These are phyloP conservation scores for Sugiyamaella qingdaonensis DNA, from an alignment of 805 yeast genomes.

Conservation along the genomic window DNA sequence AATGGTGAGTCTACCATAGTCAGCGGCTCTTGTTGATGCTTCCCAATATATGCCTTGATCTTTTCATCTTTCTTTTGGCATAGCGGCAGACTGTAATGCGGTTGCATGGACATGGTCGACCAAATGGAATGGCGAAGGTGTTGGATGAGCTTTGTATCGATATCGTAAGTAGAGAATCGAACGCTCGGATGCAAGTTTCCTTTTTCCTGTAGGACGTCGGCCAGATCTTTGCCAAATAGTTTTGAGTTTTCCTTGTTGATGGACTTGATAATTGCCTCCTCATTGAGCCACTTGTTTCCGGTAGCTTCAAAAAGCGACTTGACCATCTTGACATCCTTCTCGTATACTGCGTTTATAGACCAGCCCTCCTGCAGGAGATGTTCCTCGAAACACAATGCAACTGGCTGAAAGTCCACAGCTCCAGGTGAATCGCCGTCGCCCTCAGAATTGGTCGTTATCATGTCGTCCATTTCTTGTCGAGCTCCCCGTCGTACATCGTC, in stretches of 20 bases:
- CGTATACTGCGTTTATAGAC: slow-evolving; percentile 44
- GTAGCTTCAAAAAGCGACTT: slow-evolving; percentile 43
- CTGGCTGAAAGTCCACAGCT: neutral
- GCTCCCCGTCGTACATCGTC: neutral
- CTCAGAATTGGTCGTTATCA: slow-evolving; percentile 5
- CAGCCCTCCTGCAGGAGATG: slow-evolving; percentile 48
- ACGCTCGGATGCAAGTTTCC: slow-evolving; percentile 14
- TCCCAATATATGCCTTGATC: slow-evolving; percentile 9
- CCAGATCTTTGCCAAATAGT: neutral
- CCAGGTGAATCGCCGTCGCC: neutral
- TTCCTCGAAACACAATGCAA: slow-evolving; percentile 4
- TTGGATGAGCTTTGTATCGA: slow-evolving; percentile 16
- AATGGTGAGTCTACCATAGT: slow-evolving; percentile 24
- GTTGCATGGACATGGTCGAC: slow-evolving; percentile 14
- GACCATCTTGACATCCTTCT: slow-evolving; percentile 46
- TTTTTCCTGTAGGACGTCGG: neutral
- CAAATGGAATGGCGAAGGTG: slow-evolving; percentile 8
- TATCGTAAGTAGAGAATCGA: slow-evolving; percentile 21
- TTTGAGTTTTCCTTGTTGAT: slow-evolving; percentile 10
- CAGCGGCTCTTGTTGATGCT: neutral
- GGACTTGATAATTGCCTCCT: slow-evolving; percentile 25
- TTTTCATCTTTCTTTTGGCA: slow-evolving; percentile 13
- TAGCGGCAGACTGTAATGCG: slow-evolving; percentile 16
- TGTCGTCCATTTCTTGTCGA: neutral
- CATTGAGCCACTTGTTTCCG: slow-evolving; percentile 42